phyloP scores from a whole-genome alignment of 345 rosid genomes.

The Camelina neglecta region DNA sequence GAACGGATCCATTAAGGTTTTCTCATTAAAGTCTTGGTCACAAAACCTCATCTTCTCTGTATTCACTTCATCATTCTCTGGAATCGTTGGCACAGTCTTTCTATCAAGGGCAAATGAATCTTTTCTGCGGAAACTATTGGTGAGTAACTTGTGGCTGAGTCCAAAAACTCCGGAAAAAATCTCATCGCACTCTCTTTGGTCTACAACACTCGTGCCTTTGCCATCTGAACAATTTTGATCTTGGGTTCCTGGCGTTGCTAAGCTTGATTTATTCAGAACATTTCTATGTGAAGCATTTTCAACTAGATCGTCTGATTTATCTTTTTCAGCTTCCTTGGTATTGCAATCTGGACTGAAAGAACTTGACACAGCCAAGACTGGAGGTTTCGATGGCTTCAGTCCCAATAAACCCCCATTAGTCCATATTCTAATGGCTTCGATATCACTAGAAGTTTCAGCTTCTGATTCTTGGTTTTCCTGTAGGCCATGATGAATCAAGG shows the following conservation, averaged over 20 bases:
- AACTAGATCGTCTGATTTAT: constrained; percentile 27
- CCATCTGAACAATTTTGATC: constrained; percentile 27
- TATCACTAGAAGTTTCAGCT: constrained; percentile 44
- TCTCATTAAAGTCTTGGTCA: constrained; percentile 38
- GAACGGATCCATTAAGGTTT: constrained; percentile 46
- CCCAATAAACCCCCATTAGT: constrained; percentile 94
- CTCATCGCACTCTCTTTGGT: constrained; percentile 38
- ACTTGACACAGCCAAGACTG: constrained; percentile 47
- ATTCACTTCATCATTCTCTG: constrained; percentile 41
- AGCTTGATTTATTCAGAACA: constrained; percentile 40
- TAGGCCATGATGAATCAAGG: constrained; percentile 21
- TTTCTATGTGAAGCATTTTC: constrained; percentile 6
- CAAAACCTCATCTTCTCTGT: constrained; percentile 36
- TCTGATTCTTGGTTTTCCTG: constrained; percentile 22
- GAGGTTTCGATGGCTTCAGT: constrained; percentile 89
- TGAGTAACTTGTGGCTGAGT: constrained; percentile 65
- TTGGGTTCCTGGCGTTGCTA: constrained; percentile 50
- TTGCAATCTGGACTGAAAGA: constrained; percentile 23
- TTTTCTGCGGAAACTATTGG: constrained; percentile 62
- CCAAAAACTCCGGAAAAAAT: constrained; percentile 59
- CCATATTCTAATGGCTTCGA: constrained; percentile 67
- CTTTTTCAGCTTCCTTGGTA: constrained; percentile 17
- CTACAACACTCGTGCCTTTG: neutral
- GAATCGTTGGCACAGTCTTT: constrained; percentile 49
- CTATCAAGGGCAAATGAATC: constrained; percentile 52